Base-by-base conservation (phyloP, 129 eudicot species). In the Dittrichia graveolens region DNA sequence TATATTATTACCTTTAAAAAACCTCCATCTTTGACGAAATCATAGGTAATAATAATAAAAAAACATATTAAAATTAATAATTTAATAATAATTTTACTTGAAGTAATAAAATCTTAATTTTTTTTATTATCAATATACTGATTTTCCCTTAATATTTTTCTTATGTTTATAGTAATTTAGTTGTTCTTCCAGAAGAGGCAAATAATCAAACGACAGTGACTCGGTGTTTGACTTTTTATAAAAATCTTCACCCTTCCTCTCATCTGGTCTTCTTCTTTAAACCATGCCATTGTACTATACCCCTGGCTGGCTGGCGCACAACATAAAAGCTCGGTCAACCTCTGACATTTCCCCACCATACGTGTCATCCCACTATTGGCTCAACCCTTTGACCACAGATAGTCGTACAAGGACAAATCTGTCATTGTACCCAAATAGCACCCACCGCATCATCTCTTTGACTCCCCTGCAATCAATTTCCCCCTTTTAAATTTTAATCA, bases 361-460 rank as follows among this genome's bases (percentile, higher is more conserved):
- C 77, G 58, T 61, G 82, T 61, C 1, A 62, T 0, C 72, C 6
- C 7, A 6, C 40, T 47, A 78, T 71, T 78, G 37, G 77, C 0
- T 19, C 9, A 2, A 24, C 2, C 19, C 43, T 61, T 78, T 78
- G 77, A 78, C 82, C 53, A 5, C 35, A 67, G 45, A 57, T 67
- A 67, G 8, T 35, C 49, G 3, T 0, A 0, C 57, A 77, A 2
- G 82, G 82, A 18, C 16, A 71, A 5, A 31, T 71, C 14, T 0
- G 82, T 78, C 77, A 53, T 78, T 71, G 62, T 71, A 57, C 60
- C 60, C 18, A 69, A 4, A 57, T 42, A 74, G 45, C 73, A 69
- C 76, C 48, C 86, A 47, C 79, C 68, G 76, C 71, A 67, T 53
- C 81, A 64, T 56, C 71, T 16, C 46, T 72, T 68, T 69, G 67